Conservation (phyloP, 768 basidiomycete species). For the Harrya chromipes region DNA sequence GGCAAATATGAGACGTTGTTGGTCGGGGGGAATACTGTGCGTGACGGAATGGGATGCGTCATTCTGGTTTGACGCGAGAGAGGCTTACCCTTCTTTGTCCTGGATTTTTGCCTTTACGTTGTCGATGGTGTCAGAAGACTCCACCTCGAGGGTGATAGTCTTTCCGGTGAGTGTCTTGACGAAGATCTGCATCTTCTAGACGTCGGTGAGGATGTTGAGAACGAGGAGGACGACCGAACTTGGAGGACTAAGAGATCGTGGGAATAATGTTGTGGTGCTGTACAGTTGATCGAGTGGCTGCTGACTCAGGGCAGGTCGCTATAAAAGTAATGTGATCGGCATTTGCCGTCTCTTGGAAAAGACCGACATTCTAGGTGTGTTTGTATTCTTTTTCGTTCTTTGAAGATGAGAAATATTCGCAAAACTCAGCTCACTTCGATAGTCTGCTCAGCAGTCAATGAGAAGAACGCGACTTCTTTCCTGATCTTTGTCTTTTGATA, state of each 20-base stretch:
- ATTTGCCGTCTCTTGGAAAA: background rate
- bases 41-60: too few relatives aligned
- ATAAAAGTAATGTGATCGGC: background rate
- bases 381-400: background rate
- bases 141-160: conserved; percentile 31
- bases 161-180: conserved; percentile 78
- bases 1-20: conserved; percentile 49
- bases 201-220: conserved; percentile 4
- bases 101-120: conserved; percentile 35
- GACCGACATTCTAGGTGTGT: background rate
- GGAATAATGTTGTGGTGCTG: conserved; percentile 23
- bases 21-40: conserved; percentile 36
- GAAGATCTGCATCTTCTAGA: conserved; percentile 62
- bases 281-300: conserved; percentile 32
- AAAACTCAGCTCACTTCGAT: conserved; percentile 69
- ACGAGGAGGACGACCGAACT: background rate
- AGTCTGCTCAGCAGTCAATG: conserved; percentile 43
- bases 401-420: conserved; percentile 33
- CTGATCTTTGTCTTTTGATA: conserved; percentile 32
- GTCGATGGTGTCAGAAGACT: conserved; percentile 29
- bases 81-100: conserved; percentile 67
- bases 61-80: background rate
- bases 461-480: conserved; percentile 45
- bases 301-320: conserved; percentile 26
- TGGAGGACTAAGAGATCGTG: conserved; percentile 10